Percentiles rank a stretch among this genome's conserved stretches.
Evolutionary conservation across 768 basidiomycete species (phyloP).

Genomic region (Naganishia antarctica): DNA sequence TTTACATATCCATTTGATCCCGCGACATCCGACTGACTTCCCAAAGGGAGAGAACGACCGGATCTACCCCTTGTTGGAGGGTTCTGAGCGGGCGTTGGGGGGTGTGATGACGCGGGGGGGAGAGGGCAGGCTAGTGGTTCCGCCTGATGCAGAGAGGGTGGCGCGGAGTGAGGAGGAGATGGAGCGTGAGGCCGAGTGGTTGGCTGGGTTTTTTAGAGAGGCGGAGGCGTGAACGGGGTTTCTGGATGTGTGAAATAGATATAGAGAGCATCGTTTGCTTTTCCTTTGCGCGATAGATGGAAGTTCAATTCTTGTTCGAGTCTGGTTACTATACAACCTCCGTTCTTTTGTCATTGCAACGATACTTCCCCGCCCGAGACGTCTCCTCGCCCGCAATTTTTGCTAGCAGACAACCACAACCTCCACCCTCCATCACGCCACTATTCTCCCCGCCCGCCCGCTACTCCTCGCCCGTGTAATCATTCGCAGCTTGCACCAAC

Average conservation of each 20-base stretch:
- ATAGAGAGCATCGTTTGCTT: too few species aligned
- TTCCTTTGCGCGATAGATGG: too few species aligned
- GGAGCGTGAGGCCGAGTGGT: slow-evolving; percentile 70
- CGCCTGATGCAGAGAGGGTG: slow-evolving; percentile 59
- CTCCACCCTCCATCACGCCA: too few species aligned
- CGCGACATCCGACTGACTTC: slow-evolving; percentile 61
- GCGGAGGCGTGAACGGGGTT: neutral
- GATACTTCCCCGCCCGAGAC: too few species aligned
- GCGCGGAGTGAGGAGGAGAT: slow-evolving; percentile 68
- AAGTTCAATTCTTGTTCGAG: too few species aligned
- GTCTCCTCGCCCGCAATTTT: too few species aligned
- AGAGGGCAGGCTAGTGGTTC: slow-evolving; percentile 25
- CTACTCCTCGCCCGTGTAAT: slow-evolving; percentile 40
- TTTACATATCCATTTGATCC: slow-evolving; percentile 92
- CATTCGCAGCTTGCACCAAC: slow-evolving; percentile 45
- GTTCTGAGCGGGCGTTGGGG: slow-evolving; percentile 37
- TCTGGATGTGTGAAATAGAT: too few species aligned
- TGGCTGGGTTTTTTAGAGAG: slow-evolving; percentile 57
- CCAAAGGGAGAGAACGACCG: slow-evolving; percentile 48
- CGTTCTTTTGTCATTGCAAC: too few species aligned
- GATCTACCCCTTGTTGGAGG: slow-evolving; percentile 66
- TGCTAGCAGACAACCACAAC: neutral
- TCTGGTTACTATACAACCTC: too few species aligned
- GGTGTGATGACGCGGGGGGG: slow-evolving; percentile 33
- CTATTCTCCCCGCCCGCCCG: too few species aligned